phyloP scores from a whole-genome alignment of 768 basidiomycete genomes.

The Trametes villosa region DNA sequence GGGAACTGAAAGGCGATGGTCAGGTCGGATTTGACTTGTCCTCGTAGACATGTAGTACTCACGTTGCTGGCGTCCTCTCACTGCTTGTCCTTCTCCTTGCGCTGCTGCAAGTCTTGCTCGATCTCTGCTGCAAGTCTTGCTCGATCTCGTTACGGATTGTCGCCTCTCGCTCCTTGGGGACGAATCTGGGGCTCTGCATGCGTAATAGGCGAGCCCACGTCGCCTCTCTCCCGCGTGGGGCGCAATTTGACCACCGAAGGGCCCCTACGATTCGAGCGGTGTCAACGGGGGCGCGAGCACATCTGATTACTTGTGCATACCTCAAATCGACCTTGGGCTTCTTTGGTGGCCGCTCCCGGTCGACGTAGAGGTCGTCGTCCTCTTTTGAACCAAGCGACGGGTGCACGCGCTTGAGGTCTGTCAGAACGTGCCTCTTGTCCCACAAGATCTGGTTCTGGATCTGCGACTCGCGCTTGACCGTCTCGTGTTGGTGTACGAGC shows the following conservation, averaged over 20 bases:
- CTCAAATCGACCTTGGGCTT: conserved; percentile 50
- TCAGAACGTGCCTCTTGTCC: conserved; percentile 75
- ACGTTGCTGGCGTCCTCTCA: conserved; percentile 93
- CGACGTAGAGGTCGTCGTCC: conserved; percentile 74
- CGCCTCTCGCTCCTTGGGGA: conserved; percentile 67
- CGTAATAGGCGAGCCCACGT: conserved; percentile 42
- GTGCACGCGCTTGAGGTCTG: conserved; percentile 79
- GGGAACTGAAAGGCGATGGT: conserved; percentile 55
- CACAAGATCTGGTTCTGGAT: conserved; percentile 68
- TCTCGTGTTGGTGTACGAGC: conserved; percentile 72
- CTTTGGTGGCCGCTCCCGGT: conserved; percentile 70
- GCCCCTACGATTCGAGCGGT: conserved; percentile 40
- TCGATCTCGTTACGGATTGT: conserved; percentile 67
- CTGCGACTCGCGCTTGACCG: conserved; percentile 67
- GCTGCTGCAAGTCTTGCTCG: conserved; percentile 50
- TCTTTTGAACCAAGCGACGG: conserved; percentile 61
- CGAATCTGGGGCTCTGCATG: conserved; percentile 57
- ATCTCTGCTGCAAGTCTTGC: too few species aligned
- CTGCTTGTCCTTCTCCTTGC: conserved; percentile 74
- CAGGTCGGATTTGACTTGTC: conserved; percentile 2
- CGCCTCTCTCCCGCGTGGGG: conserved; percentile 48
- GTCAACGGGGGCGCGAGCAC: background rate
- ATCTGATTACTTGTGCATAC: conserved; percentile 27
- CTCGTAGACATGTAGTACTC: too few species aligned
- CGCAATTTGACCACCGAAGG: conserved; percentile 62